Conservation (phyloP, 2,329 filamentous ascomycete species). For the Claviceps cyperi region DNA sequence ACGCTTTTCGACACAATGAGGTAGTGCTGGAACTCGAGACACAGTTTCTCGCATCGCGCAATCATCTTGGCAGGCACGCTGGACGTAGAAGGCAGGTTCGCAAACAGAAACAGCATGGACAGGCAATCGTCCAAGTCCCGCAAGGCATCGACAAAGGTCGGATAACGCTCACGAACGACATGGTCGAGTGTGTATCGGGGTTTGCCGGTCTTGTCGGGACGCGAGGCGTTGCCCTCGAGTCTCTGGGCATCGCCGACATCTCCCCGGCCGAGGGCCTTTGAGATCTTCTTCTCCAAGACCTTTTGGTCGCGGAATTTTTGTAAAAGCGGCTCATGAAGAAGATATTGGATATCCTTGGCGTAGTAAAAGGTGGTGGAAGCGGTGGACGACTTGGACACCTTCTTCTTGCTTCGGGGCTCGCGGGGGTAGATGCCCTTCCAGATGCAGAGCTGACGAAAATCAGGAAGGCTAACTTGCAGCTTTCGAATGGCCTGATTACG, state of each 20-base stretch:
- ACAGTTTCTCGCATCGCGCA: slow-evolving; percentile 81
- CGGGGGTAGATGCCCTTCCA: slow-evolving; percentile 99
- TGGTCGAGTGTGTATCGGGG: slow-evolving; percentile 87
- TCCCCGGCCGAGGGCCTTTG: slow-evolving; percentile 76
- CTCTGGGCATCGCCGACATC: slow-evolving; percentile 80
- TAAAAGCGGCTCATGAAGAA: slow-evolving; percentile 89
- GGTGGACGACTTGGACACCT: slow-evolving; percentile 82
- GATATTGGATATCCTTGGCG: slow-evolving; percentile 93
- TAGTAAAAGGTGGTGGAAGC: slow-evolving; percentile 85
- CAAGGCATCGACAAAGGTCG: slow-evolving; percentile 87
- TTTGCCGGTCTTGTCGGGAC: slow-evolving; percentile 81
- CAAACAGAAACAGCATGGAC: slow-evolving; percentile 94
- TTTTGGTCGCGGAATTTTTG: slow-evolving; percentile 96
- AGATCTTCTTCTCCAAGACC: slow-evolving; percentile 93
- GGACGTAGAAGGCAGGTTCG: slow-evolving; percentile 80
- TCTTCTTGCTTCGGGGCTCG: slow-evolving; percentile 93
- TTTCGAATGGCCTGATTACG: slow-evolving; percentile 94
- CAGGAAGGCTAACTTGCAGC: slow-evolving; percentile 89
- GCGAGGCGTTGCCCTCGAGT: slow-evolving; percentile 70
- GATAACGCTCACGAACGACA: slow-evolving; percentile 95
- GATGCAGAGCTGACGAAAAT: slow-evolving; percentile 96
- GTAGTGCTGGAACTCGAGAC: slow-evolving; percentile 95
- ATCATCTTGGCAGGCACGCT: slow-evolving; percentile 92
- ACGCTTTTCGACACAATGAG: slow-evolving; percentile 83
- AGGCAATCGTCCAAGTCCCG: slow-evolving; percentile 92